A percentile compares a stretch with the other conserved stretches of the same genome.
These are phyloP conservation scores for Globisporangium carolinianum DNA, from an alignment of 352 stramenopile species.

Conservation along the genomic window DNA sequence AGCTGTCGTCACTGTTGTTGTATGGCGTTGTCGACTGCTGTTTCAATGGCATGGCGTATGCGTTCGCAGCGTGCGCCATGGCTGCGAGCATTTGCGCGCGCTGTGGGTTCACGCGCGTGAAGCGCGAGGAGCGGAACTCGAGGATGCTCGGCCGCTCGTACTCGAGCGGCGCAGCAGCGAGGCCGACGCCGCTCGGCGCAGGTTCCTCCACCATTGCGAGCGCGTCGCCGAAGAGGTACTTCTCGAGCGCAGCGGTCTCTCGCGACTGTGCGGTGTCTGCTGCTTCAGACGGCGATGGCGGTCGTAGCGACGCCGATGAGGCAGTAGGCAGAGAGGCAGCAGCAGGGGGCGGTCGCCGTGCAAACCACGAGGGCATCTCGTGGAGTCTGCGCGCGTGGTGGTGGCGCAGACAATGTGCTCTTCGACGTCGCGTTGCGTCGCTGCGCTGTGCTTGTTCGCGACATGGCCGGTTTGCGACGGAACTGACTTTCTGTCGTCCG, in stretches of 20 bases:
- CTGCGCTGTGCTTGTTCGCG: not conserved
- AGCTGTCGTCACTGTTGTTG: constrained; percentile 2
- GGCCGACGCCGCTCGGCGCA: constrained; percentile 19
- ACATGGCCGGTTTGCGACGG: not conserved
- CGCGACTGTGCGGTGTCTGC: not conserved
- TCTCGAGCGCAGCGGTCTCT: constrained; percentile 4
- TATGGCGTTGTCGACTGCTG: not conserved
- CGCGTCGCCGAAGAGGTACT: constrained; percentile 9
- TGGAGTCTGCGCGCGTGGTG: not conserved
- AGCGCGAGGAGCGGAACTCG: constrained; percentile 38
- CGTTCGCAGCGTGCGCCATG: constrained; percentile 17
- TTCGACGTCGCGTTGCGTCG: too few relatives aligned
- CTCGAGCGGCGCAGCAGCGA: constrained; percentile 11
- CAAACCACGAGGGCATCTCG: constrained; percentile 1
- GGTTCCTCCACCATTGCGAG: constrained; percentile 11
- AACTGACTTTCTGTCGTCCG: not conserved
- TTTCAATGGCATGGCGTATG: not conserved
- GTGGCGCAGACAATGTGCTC: too few relatives aligned
- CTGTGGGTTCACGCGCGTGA: constrained; percentile 39
- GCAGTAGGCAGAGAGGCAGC: not conserved
- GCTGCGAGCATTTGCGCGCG: constrained; percentile 38
- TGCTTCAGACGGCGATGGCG: not conserved
- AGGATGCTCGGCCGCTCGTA: constrained; percentile 36
- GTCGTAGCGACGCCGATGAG: not conserved
- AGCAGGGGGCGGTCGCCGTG: too few relatives aligned